Percentiles rank a stretch among this genome's conserved stretches.
Evolutionary conservation across 345 rosid species (phyloP).

Genomic region (Carallia brachiata): DNA sequence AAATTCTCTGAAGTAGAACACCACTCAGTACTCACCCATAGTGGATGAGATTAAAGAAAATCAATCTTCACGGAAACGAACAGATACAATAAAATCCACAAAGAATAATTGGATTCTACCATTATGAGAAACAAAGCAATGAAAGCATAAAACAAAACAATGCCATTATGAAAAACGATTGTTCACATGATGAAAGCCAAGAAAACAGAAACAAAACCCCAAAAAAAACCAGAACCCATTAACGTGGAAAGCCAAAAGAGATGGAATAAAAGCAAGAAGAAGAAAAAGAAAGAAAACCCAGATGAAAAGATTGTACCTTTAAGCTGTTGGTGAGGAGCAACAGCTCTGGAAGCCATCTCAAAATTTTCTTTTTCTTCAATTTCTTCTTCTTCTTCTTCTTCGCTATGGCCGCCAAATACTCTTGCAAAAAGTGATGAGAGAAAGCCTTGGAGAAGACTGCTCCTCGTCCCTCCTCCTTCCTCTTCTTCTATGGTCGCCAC

Average conservation of each 20-base stretch:
- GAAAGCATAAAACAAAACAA: no score
- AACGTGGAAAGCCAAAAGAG: background rate
- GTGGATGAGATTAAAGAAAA: no score
- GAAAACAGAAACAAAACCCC: background rate
- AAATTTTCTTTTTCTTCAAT: conserved; percentile 14
- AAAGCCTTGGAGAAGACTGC: conserved; percentile 62
- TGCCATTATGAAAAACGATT: no score
- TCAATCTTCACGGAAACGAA: no score
- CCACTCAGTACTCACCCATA: no score
- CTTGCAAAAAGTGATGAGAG: conserved; percentile 53
- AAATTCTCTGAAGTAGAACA: no score
- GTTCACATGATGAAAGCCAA: no score
- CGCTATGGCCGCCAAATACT: conserved; percentile 42
- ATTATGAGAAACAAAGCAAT: no score
- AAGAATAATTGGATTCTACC: no score
- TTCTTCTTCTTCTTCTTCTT: conserved; percentile 26
- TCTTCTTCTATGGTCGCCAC: conserved; percentile 49
- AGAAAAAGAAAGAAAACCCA: background rate
- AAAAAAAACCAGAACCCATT: background rate
- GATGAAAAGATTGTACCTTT: conserved; percentile 29
- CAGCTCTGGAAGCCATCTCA: conserved; percentile 50
- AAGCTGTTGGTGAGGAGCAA: conserved; percentile 30
- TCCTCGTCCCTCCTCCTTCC: conserved; percentile 47
- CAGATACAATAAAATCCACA: no score
- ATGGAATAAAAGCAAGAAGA: background rate